Percentiles rank a stretch among this genome's conserved stretches.
These are phyloP conservation scores for Candida nemodendra DNA, from an alignment of 805 yeast species.

Conservation along the genomic window DNA sequence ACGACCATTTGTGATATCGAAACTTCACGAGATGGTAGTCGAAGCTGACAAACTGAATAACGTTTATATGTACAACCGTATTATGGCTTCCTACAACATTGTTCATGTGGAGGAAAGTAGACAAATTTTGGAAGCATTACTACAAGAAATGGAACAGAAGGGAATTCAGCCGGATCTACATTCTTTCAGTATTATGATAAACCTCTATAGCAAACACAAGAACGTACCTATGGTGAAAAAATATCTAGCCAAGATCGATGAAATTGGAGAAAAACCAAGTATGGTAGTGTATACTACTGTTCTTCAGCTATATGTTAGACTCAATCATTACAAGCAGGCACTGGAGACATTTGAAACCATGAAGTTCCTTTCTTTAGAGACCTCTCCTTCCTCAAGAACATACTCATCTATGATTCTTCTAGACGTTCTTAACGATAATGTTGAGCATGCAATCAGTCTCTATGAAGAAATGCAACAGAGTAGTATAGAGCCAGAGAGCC, in stretches of 20 bases:
- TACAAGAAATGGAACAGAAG: constrained; percentile 27
- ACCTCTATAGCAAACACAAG: constrained; percentile 43
- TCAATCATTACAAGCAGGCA: constrained; percentile 56
- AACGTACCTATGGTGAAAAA: constrained; percentile 40
- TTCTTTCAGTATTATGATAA: constrained; percentile 45
- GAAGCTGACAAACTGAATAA: constrained; percentile 35
- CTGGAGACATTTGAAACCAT: constrained; percentile 74
- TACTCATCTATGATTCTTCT: constrained; percentile 73
- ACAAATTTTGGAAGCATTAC: constrained; percentile 34
- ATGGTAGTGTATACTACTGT: constrained; percentile 52
- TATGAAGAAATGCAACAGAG: constrained; percentile 61
- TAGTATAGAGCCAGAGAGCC: constrained; percentile 36
- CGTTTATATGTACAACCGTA: constrained; percentile 35
- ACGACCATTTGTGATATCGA: constrained; percentile 34
- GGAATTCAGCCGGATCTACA: constrained; percentile 34
- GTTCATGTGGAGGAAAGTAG: constrained; percentile 18
- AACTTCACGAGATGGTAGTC: constrained; percentile 36
- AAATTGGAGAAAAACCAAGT: constrained; percentile 41
- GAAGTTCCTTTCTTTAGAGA: constrained; percentile 69
- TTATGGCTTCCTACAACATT: constrained; percentile 34
- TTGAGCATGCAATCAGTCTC: constrained; percentile 74
- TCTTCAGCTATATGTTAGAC: constrained; percentile 57
- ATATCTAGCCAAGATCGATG: constrained; percentile 38
- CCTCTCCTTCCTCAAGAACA: constrained; percentile 65
- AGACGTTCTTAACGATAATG: constrained; percentile 57